Percentiles rank a stretch among this genome's conserved stretches.
Conservation (phyloP, 2,329 filamentous ascomycete genomes). For the Ophiostoma quercus region DNA sequence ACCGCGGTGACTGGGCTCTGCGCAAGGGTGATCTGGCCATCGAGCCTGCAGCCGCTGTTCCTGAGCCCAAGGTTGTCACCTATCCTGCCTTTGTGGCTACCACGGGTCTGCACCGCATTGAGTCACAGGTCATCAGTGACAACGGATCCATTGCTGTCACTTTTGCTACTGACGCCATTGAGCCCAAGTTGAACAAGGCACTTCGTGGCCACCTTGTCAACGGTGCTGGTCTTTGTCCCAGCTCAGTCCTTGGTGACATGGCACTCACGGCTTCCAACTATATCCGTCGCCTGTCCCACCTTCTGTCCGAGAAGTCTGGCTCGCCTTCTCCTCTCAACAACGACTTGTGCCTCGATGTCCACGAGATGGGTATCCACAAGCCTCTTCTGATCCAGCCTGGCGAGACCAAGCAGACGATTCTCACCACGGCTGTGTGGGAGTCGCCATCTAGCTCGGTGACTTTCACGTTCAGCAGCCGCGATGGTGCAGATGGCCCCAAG, state of each 20-base stretch:
- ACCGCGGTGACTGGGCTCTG: constrained; percentile 64
- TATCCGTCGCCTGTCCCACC: constrained; percentile 57
- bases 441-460: constrained; percentile 12
- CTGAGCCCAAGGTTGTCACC: constrained; percentile 34
- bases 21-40: constrained; percentile 58
- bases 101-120: constrained; percentile 59
- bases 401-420: constrained; percentile 49
- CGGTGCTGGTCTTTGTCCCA: constrained; percentile 60
- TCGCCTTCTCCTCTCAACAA: constrained; percentile 40
- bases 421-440: constrained; percentile 32
- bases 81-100: constrained; percentile 56
- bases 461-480: constrained; percentile 18
- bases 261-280: constrained; percentile 57
- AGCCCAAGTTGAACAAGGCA: constrained; percentile 56
- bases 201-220: constrained; percentile 65
- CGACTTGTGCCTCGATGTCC: constrained; percentile 57
- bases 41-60: constrained; percentile 32
- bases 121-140: constrained; percentile 57
- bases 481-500: constrained; percentile 11
- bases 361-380: constrained; percentile 63
- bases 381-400: constrained; percentile 56
- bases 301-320: not conserved
- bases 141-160: constrained; percentile 56
- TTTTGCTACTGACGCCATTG: constrained; percentile 57
- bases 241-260: constrained; percentile 48